A percentile compares a stretch with the other conserved stretches of the same genome.
These are phyloP conservation scores for Dipteronia dyeriana DNA, from an alignment of 345 rosid genomes.

Conservation along the genomic window DNA sequence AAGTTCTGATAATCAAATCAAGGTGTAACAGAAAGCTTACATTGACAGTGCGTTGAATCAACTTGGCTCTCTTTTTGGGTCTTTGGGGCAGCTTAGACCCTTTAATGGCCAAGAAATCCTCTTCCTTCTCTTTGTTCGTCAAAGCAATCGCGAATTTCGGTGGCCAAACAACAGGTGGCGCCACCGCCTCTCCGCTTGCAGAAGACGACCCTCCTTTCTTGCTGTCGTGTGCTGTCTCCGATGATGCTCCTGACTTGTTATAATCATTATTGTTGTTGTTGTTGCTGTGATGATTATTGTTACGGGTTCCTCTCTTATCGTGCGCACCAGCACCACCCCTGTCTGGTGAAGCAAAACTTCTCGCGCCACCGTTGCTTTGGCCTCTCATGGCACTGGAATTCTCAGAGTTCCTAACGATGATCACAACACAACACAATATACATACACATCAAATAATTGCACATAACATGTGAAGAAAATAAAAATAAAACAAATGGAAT, in stretches of 20 bases:
- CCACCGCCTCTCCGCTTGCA: constrained; percentile 58
- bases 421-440: constrained; percentile 7
- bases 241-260: constrained; percentile 48
- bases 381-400: constrained; percentile 65
- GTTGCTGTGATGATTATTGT: constrained; percentile 15
- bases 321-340: constrained; percentile 35
- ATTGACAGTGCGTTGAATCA: constrained; percentile 71
- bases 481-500: background rate
- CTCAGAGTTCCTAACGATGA: constrained; percentile 56
- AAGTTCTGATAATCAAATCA: background rate
- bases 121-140: constrained; percentile 82
- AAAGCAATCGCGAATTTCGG: constrained; percentile 72
- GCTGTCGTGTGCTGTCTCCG: constrained; percentile 65
- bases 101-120: constrained; percentile 69
- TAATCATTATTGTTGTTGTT: constrained; percentile 25
- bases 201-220: constrained; percentile 71
- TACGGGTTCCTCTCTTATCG: constrained; percentile 40
- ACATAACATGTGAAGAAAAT: background rate
- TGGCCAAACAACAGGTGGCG: constrained; percentile 57
- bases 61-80: constrained; percentile 75
- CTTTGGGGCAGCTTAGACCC: constrained; percentile 79
- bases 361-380: constrained; percentile 52
- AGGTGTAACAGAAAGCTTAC: constrained; percentile 36
- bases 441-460: background rate
- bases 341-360: constrained; percentile 55